Conservation (phyloP, 768 basidiomycete species). For the Rhizopogon sp. region DNA sequence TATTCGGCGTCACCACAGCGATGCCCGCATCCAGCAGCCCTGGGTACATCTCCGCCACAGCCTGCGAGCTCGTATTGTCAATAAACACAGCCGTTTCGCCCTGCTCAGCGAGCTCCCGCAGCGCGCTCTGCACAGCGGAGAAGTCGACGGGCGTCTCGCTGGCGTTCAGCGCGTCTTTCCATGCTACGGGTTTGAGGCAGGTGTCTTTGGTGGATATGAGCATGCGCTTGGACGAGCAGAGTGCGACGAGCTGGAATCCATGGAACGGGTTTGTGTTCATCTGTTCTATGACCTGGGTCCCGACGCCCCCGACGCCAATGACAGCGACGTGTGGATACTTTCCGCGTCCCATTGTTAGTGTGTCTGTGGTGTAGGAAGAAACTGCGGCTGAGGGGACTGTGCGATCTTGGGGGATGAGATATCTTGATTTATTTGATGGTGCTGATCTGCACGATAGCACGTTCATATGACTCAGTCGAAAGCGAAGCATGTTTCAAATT, state of each 20-base stretch:
- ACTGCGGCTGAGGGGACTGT: no score
- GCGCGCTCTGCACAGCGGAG: constrained; percentile 32
- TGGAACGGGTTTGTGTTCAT: constrained; percentile 59
- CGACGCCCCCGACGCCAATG: constrained; percentile 91
- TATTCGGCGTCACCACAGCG: constrained; percentile 93
- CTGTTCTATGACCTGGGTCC: constrained; percentile 81
- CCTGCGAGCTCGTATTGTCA: constrained; percentile 89
- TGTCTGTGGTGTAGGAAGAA: background rate
- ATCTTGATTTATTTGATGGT: background rate
- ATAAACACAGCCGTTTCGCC: constrained; percentile 64
- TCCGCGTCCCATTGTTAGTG: constrained; percentile 8
- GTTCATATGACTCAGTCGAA: background rate
- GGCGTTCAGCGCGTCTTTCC: constrained; percentile 45
- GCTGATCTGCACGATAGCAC: no score
- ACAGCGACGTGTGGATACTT: constrained; percentile 59
- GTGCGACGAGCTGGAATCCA: constrained; percentile 62
- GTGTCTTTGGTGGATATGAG: constrained; percentile 48
- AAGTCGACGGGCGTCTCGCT: constrained; percentile 33
- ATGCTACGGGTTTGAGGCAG: constrained; percentile 30
- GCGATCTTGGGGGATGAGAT: background rate
- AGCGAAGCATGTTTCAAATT: background rate
- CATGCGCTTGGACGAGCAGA: constrained; percentile 62
- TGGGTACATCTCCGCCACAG: constrained; percentile 79
- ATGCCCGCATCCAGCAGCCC: constrained; percentile 73
- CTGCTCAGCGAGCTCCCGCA: constrained; percentile 40